These are phyloP conservation scores for Calocybe cyanea DNA, from an alignment of 768 basidiomycete genomes.

Conservation along the genomic window DNA sequence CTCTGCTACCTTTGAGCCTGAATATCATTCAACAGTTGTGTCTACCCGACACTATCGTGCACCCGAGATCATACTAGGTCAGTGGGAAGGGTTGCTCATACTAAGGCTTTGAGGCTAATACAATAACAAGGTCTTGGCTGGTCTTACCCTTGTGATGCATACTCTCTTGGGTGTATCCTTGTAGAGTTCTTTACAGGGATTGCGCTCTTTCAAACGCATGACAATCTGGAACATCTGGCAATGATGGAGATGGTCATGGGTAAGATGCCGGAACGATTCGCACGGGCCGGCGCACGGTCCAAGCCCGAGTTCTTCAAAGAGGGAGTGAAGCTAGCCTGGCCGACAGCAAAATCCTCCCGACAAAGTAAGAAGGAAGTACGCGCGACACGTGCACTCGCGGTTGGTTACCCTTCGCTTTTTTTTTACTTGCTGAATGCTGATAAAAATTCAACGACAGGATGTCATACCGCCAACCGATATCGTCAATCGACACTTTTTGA, in stretches of 20 bases:
- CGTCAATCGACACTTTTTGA: slow-evolving; percentile 76
- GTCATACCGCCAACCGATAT: slow-evolving; percentile 77
- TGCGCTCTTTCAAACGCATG: slow-evolving; percentile 98
- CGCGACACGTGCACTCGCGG: slow-evolving; percentile 73
- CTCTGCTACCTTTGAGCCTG: slow-evolving; percentile 95
- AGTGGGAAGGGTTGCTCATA: slow-evolving; percentile 18
- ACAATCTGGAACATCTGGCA: slow-evolving; percentile 97
- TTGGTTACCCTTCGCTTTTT: slow-evolving; percentile 45
- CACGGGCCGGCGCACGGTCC: slow-evolving; percentile 65
- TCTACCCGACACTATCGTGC: slow-evolving; percentile 98
- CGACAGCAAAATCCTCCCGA: slow-evolving; percentile 80
- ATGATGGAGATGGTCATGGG: slow-evolving; percentile 99
- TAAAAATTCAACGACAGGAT: slow-evolving; percentile 44
- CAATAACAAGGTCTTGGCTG: slow-evolving; percentile 76
- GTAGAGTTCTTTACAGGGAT: slow-evolving; percentile 98
- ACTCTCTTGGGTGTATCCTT: slow-evolving; percentile 96
- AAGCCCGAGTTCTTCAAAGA: slow-evolving; percentile 96
- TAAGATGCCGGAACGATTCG: slow-evolving; percentile 89
- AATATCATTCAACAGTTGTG: slow-evolving; percentile 98
- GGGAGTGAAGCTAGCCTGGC: slow-evolving; percentile 84
- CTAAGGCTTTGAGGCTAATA: too few relatives aligned
- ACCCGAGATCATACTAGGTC: slow-evolving; percentile 97
- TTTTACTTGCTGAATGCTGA: slow-evolving; percentile 9
- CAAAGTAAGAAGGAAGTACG: slow-evolving; percentile 95
- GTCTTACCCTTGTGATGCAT: slow-evolving; percentile 98